Base-by-base conservation (phyloP, 805 yeast species). In the Brettanomyces sp. region DNA sequence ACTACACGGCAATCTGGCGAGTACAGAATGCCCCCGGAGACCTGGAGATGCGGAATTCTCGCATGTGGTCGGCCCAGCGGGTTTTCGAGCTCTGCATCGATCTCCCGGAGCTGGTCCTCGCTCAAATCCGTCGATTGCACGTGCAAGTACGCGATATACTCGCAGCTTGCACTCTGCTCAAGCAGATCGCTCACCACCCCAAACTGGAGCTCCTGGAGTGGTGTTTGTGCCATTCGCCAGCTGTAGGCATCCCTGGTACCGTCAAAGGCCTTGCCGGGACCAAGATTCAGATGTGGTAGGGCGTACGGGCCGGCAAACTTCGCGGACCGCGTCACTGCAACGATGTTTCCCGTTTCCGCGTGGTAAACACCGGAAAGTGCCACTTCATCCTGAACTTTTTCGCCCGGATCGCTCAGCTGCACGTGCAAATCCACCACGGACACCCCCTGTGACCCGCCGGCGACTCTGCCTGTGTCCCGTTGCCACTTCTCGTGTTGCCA, bases 1-100 rank as follows among this genome's bases (percentile, higher is more conserved):
- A 74, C 58, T 3, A 82, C 57, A 0, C 90, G 95, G 68, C 98
- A 90, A 58, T 90, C 95, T 0, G 97, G 97, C 0, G 96, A 87
- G 56, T 85, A 89, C 18, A 87, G 48, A 12, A 87, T 50, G 5
- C 83, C 88, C 9, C 73, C 63, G 2, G 72, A 60, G 8, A 90
- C 55, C 32, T 65, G 65, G 14, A 90, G 52, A 0, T 62, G 55
- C 0, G 96, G 96, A 4, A 82, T 58, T 1, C 56, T 48, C 14
- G 74, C 71, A 13, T 80, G 73, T 2, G 96, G 96, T 49, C 85
- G 68, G 0, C 97, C 97, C n/a, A 75, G 58, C 1, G 96, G 97
- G 50, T 73, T 68, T 9, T 53, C 59, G 21, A 89, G 64, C 60
- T 90, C 98, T 35, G 77, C 73, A 53, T 90, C 96, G 30, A 90